phyloP scores from a whole-genome alignment of 2,329 filamentous ascomycete species.

The Decorospora gaudefroyi region DNA sequence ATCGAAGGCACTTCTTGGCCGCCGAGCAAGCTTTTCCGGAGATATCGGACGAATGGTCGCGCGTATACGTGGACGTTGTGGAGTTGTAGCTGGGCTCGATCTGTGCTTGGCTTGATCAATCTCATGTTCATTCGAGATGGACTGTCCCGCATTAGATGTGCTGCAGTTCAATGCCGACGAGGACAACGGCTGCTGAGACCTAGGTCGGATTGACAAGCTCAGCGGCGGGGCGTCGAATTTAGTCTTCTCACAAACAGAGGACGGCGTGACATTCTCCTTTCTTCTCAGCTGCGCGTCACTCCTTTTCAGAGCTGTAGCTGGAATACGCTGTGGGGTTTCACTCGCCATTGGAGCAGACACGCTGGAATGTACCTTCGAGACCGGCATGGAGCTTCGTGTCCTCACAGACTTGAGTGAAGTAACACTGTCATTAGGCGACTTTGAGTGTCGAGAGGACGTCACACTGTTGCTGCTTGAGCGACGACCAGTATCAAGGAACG shows the following conservation, averaged over 20 bases:
- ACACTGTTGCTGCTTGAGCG: constrained; percentile 35
- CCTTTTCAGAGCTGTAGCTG: constrained; percentile 12
- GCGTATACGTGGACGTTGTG: constrained; percentile 22
- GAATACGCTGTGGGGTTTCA: constrained; percentile 8
- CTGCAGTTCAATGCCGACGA: constrained; percentile 16
- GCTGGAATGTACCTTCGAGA: constrained; percentile 27
- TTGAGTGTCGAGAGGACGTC: constrained; percentile 21
- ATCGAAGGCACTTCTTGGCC: constrained; percentile 44
- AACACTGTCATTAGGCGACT: constrained; percentile 21
- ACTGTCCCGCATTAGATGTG: constrained; percentile 19
- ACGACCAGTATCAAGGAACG: constrained; percentile 46
- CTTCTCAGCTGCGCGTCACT: constrained; percentile 9
- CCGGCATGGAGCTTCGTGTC: constrained; percentile 16
- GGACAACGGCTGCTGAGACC: constrained; percentile 27
- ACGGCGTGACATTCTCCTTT: constrained; percentile 36
- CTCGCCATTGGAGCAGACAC: constrained; percentile 19
- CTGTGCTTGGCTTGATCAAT: constrained; percentile 1
- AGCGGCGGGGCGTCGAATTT: constrained; percentile 3
- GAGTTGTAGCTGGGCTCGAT: constrained; percentile 6
- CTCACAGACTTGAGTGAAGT: constrained; percentile 16
- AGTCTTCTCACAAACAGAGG: constrained; percentile 1
- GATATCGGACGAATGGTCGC: constrained; percentile 24
- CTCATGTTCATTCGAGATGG: constrained; percentile 17
- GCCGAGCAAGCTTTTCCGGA: constrained; percentile 25
- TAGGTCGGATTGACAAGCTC: constrained; percentile 11